Conservation (phyloP, 2,329 filamentous ascomycete species). For the Cladosporium austrohemisphaericum region DNA sequence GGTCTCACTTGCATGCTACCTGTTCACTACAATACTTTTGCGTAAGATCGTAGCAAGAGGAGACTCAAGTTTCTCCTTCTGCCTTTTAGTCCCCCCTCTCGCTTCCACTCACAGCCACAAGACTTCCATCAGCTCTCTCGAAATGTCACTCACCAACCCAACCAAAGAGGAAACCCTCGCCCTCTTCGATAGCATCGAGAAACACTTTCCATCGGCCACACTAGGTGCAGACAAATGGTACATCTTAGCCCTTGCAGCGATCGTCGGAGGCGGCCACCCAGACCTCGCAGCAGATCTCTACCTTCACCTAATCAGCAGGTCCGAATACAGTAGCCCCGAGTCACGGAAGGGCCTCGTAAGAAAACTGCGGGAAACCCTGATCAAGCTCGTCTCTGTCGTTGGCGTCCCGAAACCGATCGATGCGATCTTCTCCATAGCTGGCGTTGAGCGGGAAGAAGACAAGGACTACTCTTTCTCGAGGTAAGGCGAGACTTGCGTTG, state of each 20-base stretch:
- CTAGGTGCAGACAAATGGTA: slow-evolving; percentile 48
- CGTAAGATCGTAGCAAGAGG: no score
- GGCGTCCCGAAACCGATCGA: slow-evolving; percentile 63
- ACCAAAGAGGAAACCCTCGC: slow-evolving; percentile 4
- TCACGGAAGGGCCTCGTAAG: slow-evolving; percentile 49
- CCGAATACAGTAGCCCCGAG: slow-evolving; percentile 42
- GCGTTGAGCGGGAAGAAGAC: slow-evolving; percentile 53
- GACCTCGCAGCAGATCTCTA: slow-evolving; percentile 54
- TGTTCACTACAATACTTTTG: no score
- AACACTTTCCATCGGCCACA: slow-evolving; percentile 41
- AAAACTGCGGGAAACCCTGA: slow-evolving; percentile 54
- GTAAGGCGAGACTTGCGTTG: slow-evolving; percentile 11
- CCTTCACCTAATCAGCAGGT: slow-evolving; percentile 50
- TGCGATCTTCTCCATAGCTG: slow-evolving; percentile 54
- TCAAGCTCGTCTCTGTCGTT: slow-evolving; percentile 56
- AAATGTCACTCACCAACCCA: slow-evolving; percentile 10
- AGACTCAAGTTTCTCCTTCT: no score
- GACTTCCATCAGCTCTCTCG: neutral
- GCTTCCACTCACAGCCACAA: no score
- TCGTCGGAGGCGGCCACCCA: slow-evolving; percentile 51
- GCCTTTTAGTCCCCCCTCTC: no score
- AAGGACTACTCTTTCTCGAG: slow-evolving; percentile 54
- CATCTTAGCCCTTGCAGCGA: slow-evolving; percentile 42
- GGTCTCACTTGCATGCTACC: no score
- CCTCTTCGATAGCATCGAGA: slow-evolving; percentile 42